phyloP scores from a whole-genome alignment of 192 early-diverging fungal genomes.

The Umbelopsis ramanniana region DNA sequence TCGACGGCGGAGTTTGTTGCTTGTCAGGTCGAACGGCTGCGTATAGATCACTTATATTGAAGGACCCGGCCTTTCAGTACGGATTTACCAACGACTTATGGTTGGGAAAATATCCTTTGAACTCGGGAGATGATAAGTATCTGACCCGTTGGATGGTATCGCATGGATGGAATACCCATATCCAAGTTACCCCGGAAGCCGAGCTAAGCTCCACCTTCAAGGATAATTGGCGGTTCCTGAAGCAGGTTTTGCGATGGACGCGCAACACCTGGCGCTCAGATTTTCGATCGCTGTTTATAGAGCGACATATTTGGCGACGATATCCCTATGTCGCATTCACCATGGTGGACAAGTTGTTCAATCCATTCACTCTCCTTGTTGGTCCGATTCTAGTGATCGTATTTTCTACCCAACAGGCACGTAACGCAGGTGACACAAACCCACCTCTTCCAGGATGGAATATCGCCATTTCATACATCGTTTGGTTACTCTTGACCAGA shows the following conservation, averaged over 20 bases:
- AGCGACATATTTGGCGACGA: constrained; percentile 64
- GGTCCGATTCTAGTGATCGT: constrained; percentile 64
- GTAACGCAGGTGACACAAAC: constrained; percentile 30
- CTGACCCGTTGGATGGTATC: constrained; percentile 76
- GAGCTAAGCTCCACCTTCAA: constrained; percentile 75
- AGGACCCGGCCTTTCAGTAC: constrained; percentile 74
- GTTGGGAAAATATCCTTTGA: constrained; percentile 73
- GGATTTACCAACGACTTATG: constrained; percentile 74
- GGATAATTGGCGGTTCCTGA: constrained; percentile 75
- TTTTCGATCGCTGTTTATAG: constrained; percentile 64
- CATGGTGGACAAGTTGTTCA: constrained; percentile 79
- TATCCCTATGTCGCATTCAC: constrained; percentile 76
- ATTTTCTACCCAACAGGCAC: constrained; percentile 48
- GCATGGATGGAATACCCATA: constrained; percentile 71
- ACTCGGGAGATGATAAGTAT: constrained; percentile 78
- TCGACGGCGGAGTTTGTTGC: constrained; percentile 77
- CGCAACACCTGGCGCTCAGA: constrained; percentile 78
- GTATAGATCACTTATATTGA: constrained; percentile 69
- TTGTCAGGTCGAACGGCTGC: constrained; percentile 74
- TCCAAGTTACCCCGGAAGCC: constrained; percentile 69
- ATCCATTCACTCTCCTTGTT: constrained; percentile 69
- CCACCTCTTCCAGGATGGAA: constrained; percentile 61
- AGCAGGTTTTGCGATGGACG: constrained; percentile 74
- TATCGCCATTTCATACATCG: constrained; percentile 60
- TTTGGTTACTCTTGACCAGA: constrained; percentile 68